Evolutionary conservation across 257 asterid genomes (phyloP), one percentile per base, ranked within the genome.

Genomic region (Dorcoceras hygrometricum): DNA sequence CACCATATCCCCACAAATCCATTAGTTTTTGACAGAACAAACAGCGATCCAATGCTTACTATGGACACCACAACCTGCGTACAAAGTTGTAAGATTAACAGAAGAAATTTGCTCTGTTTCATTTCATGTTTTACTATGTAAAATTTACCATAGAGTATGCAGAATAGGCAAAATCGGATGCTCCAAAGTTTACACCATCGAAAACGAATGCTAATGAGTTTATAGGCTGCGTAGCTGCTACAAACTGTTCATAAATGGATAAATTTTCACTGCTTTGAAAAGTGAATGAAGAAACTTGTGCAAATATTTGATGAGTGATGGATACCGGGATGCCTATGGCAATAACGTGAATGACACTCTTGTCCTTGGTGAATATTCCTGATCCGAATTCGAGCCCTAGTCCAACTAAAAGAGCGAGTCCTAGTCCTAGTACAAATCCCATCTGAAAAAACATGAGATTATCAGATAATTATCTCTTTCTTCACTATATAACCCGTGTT

Each of bases 1-100:
- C 80, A 67, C 99, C 99, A 93, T 60, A 93, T 90, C 51, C 99
- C 99, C 8, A 93, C 73, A 62, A 86, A 93, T 4, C 96, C 97
- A 66, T 72, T 71, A n/a, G 69, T 27, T 72, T 86, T 84, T 10
- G 86, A 77, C 70, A 93, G 84, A 19, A 80, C 28, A 70, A 88
- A 83, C 78, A 90, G 74, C 62, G 80, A 82, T 36, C 90, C 96
- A 66, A 90, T 86, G 83, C 95, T 93, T 51, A 71, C 69, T 32
- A 73, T 57, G 24, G 95, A 82, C 57, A 93, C 95, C 28, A 80
- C 55, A 57, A 90, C 96, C 98, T 92, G 81, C 50, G 26, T 39
- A 32, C 1, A 55, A 34, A 23, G 23, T 11, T 4, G 8, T 36
- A 24, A 26, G 29, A 7, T 53, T 22, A 43, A 10, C 23, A 24